Evolutionary conservation across 768 basidiomycete genomes (phyloP).

Genomic region (Porphyrellus cyaneotinctus): DNA sequence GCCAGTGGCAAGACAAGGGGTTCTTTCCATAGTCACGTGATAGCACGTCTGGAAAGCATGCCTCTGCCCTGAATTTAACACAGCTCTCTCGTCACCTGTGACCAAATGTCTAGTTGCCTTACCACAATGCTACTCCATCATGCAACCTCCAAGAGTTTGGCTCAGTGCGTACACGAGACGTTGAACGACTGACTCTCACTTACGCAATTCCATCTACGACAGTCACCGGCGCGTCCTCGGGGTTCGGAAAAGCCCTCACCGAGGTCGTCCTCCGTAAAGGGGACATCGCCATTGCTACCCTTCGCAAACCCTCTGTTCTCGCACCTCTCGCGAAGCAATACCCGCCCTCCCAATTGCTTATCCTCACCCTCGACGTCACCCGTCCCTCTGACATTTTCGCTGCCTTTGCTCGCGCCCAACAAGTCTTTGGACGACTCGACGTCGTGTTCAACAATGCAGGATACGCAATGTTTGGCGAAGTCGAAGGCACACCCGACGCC

Average conservation of each 20-base stretch:
- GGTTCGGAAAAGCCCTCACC: conserved; percentile 34
- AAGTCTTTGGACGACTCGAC: conserved; percentile 38
- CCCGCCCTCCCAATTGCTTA: conserved; percentile 28
- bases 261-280: conserved; percentile 33
- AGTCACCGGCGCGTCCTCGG: conserved; percentile 34
- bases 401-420: conserved; percentile 32
- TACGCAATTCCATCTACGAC: not conserved
- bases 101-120: too few species aligned
- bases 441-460: conserved; percentile 45
- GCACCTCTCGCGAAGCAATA: conserved; percentile 23
- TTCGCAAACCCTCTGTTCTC: conserved; percentile 35
- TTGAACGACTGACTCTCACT: not conserved
- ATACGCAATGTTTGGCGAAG: conserved; percentile 26
- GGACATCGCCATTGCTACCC: conserved; percentile 39
- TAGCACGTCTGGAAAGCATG: too few species aligned
- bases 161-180: not conserved
- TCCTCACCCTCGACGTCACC: conserved; percentile 39
- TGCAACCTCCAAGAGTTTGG: conserved; percentile 8
- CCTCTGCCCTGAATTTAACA: too few species aligned
- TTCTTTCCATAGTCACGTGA: too few species aligned
- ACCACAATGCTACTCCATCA: too few species aligned
- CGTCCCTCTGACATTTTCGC: conserved; percentile 25
- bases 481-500: conserved; percentile 31
- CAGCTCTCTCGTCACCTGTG: too few species aligned
- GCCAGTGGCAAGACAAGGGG: too few species aligned